These are phyloP conservation scores for Yarrowia divulgata DNA, from an alignment of 805 yeast species.

Conservation along the genomic window DNA sequence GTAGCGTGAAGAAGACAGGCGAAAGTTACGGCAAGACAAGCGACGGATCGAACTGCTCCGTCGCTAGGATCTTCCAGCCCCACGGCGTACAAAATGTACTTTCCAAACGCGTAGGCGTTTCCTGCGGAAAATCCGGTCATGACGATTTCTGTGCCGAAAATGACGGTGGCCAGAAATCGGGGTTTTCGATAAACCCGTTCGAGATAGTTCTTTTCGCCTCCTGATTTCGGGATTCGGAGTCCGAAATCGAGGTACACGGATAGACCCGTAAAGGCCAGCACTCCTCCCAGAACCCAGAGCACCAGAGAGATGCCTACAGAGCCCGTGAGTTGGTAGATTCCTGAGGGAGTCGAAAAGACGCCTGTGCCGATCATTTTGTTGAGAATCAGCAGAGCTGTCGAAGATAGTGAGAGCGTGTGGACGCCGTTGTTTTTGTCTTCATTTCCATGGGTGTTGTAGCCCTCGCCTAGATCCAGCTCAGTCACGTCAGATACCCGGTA, in stretches of 20 bases:
- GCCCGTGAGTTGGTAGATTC: conserved; percentile 64
- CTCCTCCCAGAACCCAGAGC: conserved; percentile 69
- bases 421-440: background rate
- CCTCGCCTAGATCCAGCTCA: conserved; percentile 10
- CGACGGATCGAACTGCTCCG: conserved; percentile 56
- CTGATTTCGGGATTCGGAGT: conserved; percentile 66
- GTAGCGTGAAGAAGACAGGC: conserved; percentile 58
- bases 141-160: conserved; percentile 62
- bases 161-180: conserved; percentile 58
- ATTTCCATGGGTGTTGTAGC: background rate
- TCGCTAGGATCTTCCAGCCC: conserved; percentile 53
- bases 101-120: conserved; percentile 70
- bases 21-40: conserved; percentile 57
- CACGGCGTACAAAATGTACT: conserved; percentile 58
- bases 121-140: conserved; percentile 67
- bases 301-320: conserved; percentile 64
- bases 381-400: conserved; percentile 57
- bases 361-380: conserved; percentile 81
- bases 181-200: conserved; percentile 66
- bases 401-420: conserved; percentile 47
- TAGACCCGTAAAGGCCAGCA: conserved; percentile 62
- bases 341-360: conserved; percentile 70
- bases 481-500: conserved; percentile 27
- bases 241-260: conserved; percentile 71
- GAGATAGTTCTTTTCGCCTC: conserved; percentile 73